These are phyloP conservation scores for Pichia sp. DNA, from an alignment of 1,139 yeast species.

Conservation along the genomic window DNA sequence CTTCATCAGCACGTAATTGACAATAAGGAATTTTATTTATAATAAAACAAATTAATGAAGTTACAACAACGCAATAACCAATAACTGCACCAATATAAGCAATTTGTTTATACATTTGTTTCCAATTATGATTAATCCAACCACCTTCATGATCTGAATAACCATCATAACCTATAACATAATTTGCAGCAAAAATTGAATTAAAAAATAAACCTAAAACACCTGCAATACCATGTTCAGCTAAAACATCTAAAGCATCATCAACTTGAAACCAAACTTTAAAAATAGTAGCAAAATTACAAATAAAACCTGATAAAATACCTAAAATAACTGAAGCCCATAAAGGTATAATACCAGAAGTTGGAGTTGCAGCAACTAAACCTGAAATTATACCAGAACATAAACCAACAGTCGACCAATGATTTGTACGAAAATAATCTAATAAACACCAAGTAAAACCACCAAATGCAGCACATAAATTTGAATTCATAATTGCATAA, in stretches of 20 bases:
- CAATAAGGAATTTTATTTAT: constrained; percentile 79
- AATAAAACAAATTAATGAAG: constrained; percentile 68
- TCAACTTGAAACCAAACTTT: constrained; percentile 78
- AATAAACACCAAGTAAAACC: constrained; percentile 89
- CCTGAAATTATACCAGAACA: constrained; percentile 96
- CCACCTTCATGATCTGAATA: constrained; percentile 81
- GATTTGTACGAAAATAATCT: constrained; percentile 80
- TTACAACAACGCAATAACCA: constrained; percentile 73
- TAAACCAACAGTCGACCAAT: constrained; percentile 92
- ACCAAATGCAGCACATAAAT: constrained; percentile 82
- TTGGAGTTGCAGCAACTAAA: constrained; percentile 92
- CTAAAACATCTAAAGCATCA: constrained; percentile 90
- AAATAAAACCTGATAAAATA: constrained; percentile 68
- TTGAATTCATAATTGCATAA: constrained; percentile 87
- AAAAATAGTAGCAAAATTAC: constrained; percentile 86
- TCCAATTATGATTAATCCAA: constrained; percentile 86
- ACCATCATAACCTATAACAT: constrained; percentile 87
- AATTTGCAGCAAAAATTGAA: constrained; percentile 79
- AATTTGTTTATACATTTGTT: constrained; percentile 83
- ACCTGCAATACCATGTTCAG: constrained; percentile 98
- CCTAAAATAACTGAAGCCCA: constrained; percentile 92
- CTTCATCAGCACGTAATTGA: constrained; percentile 71
- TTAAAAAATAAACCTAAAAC: constrained; percentile 81
- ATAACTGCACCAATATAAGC: constrained; percentile 71
- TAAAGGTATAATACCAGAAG: constrained; percentile 83